Conservation (phyloP, 352 stramenopile genomes). For the Pythium apleroticum region DNA sequence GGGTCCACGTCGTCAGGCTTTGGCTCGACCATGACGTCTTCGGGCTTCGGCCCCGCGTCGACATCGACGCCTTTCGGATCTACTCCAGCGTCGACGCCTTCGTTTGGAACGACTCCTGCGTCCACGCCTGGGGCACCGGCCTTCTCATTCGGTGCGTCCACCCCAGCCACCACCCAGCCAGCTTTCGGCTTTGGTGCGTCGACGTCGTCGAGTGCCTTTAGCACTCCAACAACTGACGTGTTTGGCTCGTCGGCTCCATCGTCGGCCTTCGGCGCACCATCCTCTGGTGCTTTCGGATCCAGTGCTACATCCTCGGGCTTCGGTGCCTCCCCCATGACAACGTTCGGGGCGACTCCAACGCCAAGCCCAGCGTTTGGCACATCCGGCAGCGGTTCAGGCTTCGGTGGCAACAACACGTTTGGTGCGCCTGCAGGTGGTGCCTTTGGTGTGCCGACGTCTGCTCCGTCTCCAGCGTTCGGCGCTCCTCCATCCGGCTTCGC, state of each 20-base stretch:
- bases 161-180: constrained; percentile 27
- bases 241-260: constrained; percentile 36
- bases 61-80: constrained; percentile 39
- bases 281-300: constrained; percentile 19
- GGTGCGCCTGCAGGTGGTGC: constrained; percentile 5
- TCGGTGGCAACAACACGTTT: constrained; percentile 22
- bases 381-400: constrained; percentile 18
- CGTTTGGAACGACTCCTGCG: constrained; percentile 39
- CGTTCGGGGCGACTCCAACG: constrained; percentile 38
- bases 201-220: constrained; percentile 26
- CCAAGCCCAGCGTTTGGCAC: constrained; percentile 24
- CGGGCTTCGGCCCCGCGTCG: constrained; percentile 32
- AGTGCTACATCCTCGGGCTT: constrained; percentile 36
- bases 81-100: constrained; percentile 32
- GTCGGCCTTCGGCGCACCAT: constrained; percentile 24
- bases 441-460: constrained; percentile 31
- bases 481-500: constrained; percentile 20
- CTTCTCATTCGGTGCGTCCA: constrained; percentile 29
- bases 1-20: constrained; percentile 30
- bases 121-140: constrained; percentile 28
- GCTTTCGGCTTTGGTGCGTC: constrained; percentile 24
- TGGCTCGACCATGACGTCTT: constrained; percentile 19
- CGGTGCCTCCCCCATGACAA: constrained; percentile 25
- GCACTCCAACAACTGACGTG: constrained; percentile 29
- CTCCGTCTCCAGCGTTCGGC: constrained; percentile 25